Evolutionary conservation across 768 basidiomycete species (phyloP).

Genomic region (Pleurotus djamor): DNA sequence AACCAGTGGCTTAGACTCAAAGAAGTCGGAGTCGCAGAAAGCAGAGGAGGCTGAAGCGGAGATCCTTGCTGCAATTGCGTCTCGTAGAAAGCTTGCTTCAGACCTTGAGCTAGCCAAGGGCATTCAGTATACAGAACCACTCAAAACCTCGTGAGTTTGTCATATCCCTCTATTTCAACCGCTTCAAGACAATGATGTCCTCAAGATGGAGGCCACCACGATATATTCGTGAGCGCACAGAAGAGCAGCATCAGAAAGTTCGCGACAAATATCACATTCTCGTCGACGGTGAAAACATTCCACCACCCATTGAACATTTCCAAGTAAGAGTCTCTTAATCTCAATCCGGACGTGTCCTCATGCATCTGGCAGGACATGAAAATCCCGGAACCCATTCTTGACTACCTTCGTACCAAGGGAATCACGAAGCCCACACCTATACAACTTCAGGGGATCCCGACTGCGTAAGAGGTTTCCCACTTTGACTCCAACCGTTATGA

Average conservation of each 20-base stretch:
- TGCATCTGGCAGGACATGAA: conserved; percentile 85
- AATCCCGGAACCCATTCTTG: conserved; percentile 83
- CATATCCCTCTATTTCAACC: background rate
- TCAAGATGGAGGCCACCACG: conserved; percentile 85
- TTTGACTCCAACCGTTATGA: conserved; percentile 14
- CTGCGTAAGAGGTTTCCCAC: conserved; percentile 60
- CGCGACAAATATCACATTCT: conserved; percentile 94
- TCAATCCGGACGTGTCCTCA: conserved; percentile 7
- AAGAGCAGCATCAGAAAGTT: conserved; percentile 68
- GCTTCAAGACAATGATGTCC: conserved; percentile 2
- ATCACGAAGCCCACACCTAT: conserved; percentile 92
- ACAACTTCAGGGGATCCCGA: conserved; percentile 95
- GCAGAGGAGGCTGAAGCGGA: conserved; percentile 88
- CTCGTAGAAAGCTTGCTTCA: conserved; percentile 86
- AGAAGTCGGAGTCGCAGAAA: conserved; percentile 86
- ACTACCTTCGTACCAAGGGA: conserved; percentile 80
- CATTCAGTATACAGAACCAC: conserved; percentile 83
- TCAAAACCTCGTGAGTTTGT: conserved; percentile 69
- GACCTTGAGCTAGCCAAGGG: conserved; percentile 93
- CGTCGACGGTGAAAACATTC: conserved; percentile 91
- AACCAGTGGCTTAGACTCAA: conserved; percentile 52
- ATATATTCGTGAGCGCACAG: conserved; percentile 71
- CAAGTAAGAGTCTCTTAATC: conserved; percentile 37
- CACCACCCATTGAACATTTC: conserved; percentile 91
- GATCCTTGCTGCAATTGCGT: conserved; percentile 89